These are phyloP conservation scores for Psidium guajava DNA, from an alignment of 345 rosid genomes.

Conservation along the genomic window DNA sequence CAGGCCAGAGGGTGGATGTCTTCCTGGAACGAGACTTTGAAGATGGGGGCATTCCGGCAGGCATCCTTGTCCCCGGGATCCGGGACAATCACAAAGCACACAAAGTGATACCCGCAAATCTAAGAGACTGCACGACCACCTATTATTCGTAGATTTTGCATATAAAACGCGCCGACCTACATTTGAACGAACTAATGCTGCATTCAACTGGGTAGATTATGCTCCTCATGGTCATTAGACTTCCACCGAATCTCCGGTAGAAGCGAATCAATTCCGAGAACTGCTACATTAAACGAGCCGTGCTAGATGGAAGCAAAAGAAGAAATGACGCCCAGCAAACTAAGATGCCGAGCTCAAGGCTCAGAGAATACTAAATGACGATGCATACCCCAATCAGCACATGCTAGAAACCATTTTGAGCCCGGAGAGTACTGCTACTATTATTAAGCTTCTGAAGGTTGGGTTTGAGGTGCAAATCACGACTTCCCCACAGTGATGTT, in stretches of 20 bases:
- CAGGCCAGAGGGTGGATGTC: background rate
- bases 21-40: background rate
- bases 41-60: background rate
- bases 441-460: background rate
- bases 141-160: background rate
- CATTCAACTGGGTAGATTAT: background rate
- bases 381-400: background rate
- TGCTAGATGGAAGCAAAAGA: background rate
- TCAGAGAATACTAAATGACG: background rate
- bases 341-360: background rate
- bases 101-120: background rate
- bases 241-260: background rate
- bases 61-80: background rate
- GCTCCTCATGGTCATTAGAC: background rate
- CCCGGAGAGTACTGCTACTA: background rate
- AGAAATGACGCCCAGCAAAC: background rate
- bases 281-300: background rate
- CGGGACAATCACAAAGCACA: background rate
- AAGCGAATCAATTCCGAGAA: background rate
- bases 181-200: background rate
- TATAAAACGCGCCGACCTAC: background rate
- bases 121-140: background rate
- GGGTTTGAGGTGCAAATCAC: background rate
- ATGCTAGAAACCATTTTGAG: background rate
- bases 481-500: background rate